Evolutionary conservation across 805 yeast species (phyloP).

Genomic region (Metschnikowia rubicola): DNA sequence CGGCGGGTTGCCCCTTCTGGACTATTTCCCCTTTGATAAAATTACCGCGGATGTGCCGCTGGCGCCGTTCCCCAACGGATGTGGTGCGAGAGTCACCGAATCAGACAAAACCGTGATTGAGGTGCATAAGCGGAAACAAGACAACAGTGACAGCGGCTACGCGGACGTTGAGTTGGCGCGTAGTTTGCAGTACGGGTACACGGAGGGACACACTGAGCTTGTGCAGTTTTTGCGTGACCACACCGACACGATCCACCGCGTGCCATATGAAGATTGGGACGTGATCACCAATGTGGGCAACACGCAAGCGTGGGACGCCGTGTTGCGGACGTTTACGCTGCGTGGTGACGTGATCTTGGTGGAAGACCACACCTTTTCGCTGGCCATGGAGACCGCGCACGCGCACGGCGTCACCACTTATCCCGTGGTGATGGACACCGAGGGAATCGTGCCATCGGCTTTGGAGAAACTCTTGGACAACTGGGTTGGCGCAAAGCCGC

Average conservation of each 20-base stretch:
- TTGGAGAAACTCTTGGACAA: slow-evolving; percentile 57
- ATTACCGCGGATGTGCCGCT: slow-evolving; percentile 67
- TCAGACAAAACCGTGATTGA: slow-evolving; percentile 40
- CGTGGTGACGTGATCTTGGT: slow-evolving; percentile 81
- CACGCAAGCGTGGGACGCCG: slow-evolving; percentile 87
- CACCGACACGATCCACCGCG: slow-evolving; percentile 49
- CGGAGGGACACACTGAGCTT: slow-evolving; percentile 77
- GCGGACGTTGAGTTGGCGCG: slow-evolving; percentile 70
- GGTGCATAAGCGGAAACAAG: slow-evolving; percentile 33
- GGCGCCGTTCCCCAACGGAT: slow-evolving; percentile 77
- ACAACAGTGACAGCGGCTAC: slow-evolving; percentile 16
- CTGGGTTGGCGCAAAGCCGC: slow-evolving; percentile 81
- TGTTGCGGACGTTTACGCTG: slow-evolving; percentile 70
- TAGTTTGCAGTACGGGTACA: slow-evolving; percentile 88
- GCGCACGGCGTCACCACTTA: slow-evolving; percentile 66
- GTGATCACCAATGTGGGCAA: slow-evolving; percentile 72
- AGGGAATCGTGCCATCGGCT: slow-evolving; percentile 73
- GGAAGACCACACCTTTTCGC: slow-evolving; percentile 79
- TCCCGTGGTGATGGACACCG: slow-evolving; percentile 75
- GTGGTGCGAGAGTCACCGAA: slow-evolving; percentile 56
- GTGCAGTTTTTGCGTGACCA: slow-evolving; percentile 71
- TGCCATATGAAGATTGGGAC: slow-evolving; percentile 63
- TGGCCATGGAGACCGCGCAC: slow-evolving; percentile 77
- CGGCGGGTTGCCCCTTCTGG: slow-evolving; percentile 91
- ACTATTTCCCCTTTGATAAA: slow-evolving; percentile 88